A percentile compares a stretch with the other conserved stretches of the same genome.
Conservation (phyloP, 495 filamentous ascomycete genomes). For the Talaromyces stipitatus region DNA sequence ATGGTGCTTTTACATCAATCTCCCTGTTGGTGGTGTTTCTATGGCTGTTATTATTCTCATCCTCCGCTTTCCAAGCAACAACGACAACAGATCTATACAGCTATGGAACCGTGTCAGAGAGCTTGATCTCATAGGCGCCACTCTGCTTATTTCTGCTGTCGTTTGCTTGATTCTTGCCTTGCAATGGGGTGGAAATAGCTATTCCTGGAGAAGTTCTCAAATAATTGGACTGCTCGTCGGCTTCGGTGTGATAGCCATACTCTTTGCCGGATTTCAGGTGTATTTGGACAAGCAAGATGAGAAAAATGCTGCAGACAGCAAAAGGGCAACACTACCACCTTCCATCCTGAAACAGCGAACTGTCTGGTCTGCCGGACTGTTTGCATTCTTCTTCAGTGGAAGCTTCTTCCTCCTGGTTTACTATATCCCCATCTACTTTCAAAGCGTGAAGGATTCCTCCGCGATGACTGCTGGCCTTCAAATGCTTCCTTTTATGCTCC, state of each 20-base stretch:
- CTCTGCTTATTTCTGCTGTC: slow-evolving; percentile 10
- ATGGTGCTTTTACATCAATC: slow-evolving; percentile 48
- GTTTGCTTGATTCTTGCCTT: slow-evolving; percentile 14
- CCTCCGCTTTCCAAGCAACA: slow-evolving; percentile 17
- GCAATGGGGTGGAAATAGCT: slow-evolving; percentile 14
- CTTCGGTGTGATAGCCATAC: slow-evolving; percentile 19
- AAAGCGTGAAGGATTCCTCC: slow-evolving; percentile 50
- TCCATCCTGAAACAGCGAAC: slow-evolving; percentile 35
- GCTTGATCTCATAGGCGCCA: slow-evolving; percentile 7
- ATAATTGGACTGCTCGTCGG: slow-evolving; percentile 13
- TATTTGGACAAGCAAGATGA: slow-evolving; percentile 16
- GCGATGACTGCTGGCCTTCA: slow-evolving; percentile 54
- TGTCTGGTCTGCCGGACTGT: slow-evolving; percentile 39
- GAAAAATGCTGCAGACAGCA: neutral
- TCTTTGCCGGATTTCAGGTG: slow-evolving; percentile 20
- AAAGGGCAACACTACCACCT: slow-evolving; percentile 21
- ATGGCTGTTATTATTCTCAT: slow-evolving; percentile 47
- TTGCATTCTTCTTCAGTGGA: slow-evolving; percentile 48
- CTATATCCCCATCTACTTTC: slow-evolving; percentile 39
- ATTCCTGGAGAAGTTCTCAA: slow-evolving; percentile 9
- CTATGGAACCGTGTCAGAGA: slow-evolving; percentile 19
- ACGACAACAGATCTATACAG: slow-evolving; percentile 18
- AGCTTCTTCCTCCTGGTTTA: slow-evolving; percentile 47
- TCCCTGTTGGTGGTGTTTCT: slow-evolving; percentile 48
- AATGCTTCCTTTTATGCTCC: slow-evolving; percentile 28